Conservation (phyloP, 2,329 filamentous ascomycete species). For the Coniochaeta sp. region DNA sequence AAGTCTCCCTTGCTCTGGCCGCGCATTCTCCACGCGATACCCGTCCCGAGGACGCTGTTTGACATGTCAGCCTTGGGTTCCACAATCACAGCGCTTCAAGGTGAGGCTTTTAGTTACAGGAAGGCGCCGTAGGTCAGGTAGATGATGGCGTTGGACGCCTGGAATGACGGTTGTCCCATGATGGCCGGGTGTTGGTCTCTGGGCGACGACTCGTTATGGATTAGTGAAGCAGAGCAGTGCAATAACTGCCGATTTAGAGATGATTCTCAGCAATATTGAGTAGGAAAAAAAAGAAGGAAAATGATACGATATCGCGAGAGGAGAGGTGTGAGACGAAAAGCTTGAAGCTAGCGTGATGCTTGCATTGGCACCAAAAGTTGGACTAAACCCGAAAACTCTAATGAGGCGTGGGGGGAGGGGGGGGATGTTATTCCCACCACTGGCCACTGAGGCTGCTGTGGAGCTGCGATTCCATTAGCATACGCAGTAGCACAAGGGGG, state of each 20-base stretch:
- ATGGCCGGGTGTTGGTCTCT: conserved; percentile 7
- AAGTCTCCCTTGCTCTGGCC: conserved; percentile 63
- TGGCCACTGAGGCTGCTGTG: background rate
- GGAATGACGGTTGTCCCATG: conserved; percentile 69
- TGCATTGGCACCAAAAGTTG: background rate
- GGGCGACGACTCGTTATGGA: background rate
- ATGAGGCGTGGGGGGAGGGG: background rate
- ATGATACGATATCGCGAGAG: background rate
- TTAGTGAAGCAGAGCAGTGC: background rate
- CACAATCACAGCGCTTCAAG: background rate
- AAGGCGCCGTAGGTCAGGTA: conserved; percentile 74
- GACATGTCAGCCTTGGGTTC: background rate
- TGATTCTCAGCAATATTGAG: background rate
- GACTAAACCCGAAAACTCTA: background rate
- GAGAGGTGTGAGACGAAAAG: background rate
- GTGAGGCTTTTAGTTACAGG: conserved; percentile 40
- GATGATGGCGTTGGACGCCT: conserved; percentile 77
- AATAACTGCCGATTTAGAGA: background rate
- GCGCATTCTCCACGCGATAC: conserved; percentile 48
- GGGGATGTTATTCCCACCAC: background rate
- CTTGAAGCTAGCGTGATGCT: background rate
- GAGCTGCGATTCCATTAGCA: background rate
- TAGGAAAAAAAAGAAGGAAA: background rate
- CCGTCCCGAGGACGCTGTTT: conserved; percentile 55
- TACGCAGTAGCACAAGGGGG: background rate